These are phyloP conservation scores for Crataegus laevigata DNA, from an alignment of 306 rosid species.

Conservation along the genomic window DNA sequence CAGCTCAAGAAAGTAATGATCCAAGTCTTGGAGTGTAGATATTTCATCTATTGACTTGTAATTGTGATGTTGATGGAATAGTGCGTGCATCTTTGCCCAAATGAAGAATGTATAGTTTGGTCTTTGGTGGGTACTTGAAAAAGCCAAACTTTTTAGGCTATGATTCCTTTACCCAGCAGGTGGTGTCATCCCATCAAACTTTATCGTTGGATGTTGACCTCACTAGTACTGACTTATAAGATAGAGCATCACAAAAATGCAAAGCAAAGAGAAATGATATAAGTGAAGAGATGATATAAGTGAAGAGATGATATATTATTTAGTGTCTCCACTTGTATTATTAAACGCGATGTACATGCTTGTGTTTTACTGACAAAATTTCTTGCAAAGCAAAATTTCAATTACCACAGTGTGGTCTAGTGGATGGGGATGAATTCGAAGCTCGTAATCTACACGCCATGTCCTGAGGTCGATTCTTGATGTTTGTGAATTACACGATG, in stretches of 20 bases:
- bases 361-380: no score
- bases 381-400: no score
- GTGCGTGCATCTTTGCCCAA: no score
- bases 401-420: no score
- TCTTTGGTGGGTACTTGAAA: neutral
- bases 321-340: no score
- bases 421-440: no score
- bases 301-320: no score
- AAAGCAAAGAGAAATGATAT: neutral
- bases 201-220: slow-evolving; percentile 6
- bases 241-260: neutral
- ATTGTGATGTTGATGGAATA: neutral
- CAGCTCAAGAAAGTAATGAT: slow-evolving; percentile 32
- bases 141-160: slow-evolving; percentile 8
- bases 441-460: no score
- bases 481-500: rapidly evolving
- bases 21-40: slow-evolving; percentile 39
- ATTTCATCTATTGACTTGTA: slow-evolving; percentile 1
- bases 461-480: no score
- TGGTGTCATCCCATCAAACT: slow-evolving; percentile 10
- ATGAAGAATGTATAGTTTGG: slow-evolving; percentile 49
- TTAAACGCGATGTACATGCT: no score
- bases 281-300: no score
- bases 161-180: slow-evolving; percentile 18
- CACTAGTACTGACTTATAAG: neutral